A percentile compares a stretch with the other conserved stretches of the same genome.
phyloP scores from a whole-genome alignment of 2,329 filamentous ascomycete genomes.

The Botryotinia calthae region DNA sequence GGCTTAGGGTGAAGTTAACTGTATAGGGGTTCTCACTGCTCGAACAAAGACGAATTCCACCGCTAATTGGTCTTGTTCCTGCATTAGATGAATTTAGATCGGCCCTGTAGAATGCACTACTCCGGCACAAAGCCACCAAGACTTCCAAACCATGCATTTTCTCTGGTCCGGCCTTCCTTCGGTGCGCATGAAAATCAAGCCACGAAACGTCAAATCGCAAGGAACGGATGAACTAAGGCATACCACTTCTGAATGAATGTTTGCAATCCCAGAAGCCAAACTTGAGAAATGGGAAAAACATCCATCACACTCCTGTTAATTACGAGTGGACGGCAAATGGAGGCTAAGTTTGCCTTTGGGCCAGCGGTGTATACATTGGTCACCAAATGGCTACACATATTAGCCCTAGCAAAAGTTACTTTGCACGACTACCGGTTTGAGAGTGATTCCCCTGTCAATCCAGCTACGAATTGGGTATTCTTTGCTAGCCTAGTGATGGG shows the following conservation, averaged over 20 bases:
- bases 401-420: background rate
- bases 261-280: background rate
- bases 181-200: slow-evolving; percentile 14
- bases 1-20: background rate
- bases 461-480: background rate
- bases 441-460: slow-evolving; percentile 14
- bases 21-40: slow-evolving; percentile 13
- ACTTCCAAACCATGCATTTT: slow-evolving; percentile 13
- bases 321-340: background rate
- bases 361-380: slow-evolving; percentile 1
- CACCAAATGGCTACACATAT: background rate
- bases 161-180: slow-evolving; percentile 16
- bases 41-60: background rate
- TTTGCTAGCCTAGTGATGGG: background rate
- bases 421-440: slow-evolving; percentile 13
- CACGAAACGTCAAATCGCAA: slow-evolving; percentile 15
- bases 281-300: background rate
- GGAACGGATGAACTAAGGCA: background rate
- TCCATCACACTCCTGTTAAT: background rate
- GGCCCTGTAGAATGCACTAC: background rate
- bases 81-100: slow-evolving; percentile 9
- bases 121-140: background rate
- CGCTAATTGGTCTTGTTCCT: slow-evolving; percentile 16
- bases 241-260: slow-evolving; percentile 1
- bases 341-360: background rate